A percentile compares a stretch with the other conserved stretches of the same genome.
Conservation (phyloP, 345 rosid genomes). For the Moringa oleifera region DNA sequence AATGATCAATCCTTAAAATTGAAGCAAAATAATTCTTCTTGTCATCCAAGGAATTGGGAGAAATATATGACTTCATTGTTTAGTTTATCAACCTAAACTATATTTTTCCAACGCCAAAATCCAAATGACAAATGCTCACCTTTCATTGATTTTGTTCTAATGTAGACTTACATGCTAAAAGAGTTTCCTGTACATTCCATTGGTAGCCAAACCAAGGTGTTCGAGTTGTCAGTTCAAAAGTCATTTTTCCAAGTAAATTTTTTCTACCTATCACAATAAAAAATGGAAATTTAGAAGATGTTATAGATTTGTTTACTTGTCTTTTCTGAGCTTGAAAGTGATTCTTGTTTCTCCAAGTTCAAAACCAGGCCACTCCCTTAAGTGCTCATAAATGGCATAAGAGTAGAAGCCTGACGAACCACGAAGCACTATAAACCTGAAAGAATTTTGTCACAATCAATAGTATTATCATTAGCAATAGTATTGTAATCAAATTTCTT, state of each 20-base stretch:
- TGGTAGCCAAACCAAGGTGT: neutral
- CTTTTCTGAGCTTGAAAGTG: conserved; percentile 92
- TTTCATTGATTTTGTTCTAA: too few relatives aligned
- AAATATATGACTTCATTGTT: too few relatives aligned
- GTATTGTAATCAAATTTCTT: neutral
- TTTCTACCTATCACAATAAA: neutral
- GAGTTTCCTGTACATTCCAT: neutral
- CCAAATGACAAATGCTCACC: neutral
- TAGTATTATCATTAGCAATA: neutral
- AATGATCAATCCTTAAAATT: too few relatives aligned
- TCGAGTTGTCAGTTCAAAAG: neutral
- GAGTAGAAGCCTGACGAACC: conserved; percentile 90
- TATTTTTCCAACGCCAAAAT: too few relatives aligned
- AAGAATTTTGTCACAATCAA: conserved; percentile 21
- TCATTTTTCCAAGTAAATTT: neutral
- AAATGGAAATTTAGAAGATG: conserved; percentile 4
- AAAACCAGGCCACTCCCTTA: conserved; percentile 87
- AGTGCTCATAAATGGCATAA: conserved; percentile 78
- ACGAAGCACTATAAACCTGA: conserved; percentile 85
- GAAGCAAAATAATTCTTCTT: too few relatives aligned
- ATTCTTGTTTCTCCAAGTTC: conserved; percentile 80
- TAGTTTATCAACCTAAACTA: too few relatives aligned
- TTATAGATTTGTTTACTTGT: conserved; percentile 47
- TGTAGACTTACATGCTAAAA: too few relatives aligned
- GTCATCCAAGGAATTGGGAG: too few relatives aligned